Conservation (phyloP, 2,329 filamentous ascomycete genomes). For the Rutstroemia sp. region DNA sequence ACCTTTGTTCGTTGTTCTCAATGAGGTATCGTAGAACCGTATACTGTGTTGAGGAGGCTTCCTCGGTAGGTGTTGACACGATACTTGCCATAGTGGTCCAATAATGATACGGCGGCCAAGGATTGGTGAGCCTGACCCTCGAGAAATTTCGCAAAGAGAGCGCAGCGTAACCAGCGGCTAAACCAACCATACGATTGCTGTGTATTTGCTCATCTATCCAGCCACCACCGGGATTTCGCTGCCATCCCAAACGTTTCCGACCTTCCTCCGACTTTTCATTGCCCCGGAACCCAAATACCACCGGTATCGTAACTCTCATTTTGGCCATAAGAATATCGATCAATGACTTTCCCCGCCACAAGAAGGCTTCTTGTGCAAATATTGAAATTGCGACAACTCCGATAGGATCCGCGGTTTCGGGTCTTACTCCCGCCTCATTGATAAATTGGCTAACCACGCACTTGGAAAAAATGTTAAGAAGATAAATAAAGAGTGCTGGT, state of each 20-base stretch:
- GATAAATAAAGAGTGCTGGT: slow-evolving; percentile 63
- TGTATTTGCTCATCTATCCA: slow-evolving; percentile 68
- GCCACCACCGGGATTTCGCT: slow-evolving; percentile 34
- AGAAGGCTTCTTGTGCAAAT: slow-evolving; percentile 61
- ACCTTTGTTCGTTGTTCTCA: slow-evolving; percentile 63
- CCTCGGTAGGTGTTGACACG: slow-evolving; percentile 60
- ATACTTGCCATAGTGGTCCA: slow-evolving; percentile 75
- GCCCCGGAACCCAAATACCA: slow-evolving; percentile 77
- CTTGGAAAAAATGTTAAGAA: slow-evolving; percentile 72
- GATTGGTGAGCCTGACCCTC: slow-evolving; percentile 58
- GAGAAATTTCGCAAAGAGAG: slow-evolving; percentile 78
- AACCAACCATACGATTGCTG: slow-evolving; percentile 72
- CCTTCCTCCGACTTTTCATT: slow-evolving; percentile 66
- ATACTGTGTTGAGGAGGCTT: slow-evolving; percentile 67
- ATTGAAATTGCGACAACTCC: slow-evolving; percentile 70
- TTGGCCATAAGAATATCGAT: slow-evolving; percentile 86
- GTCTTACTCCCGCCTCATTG: slow-evolving; percentile 56
- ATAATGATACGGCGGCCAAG: slow-evolving; percentile 71
- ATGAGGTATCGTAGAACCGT: slow-evolving; percentile 66
- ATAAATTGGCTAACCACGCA: slow-evolving; percentile 62
- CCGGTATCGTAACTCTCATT: slow-evolving; percentile 70
- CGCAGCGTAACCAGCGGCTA: slow-evolving; percentile 78
- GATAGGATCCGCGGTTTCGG: slow-evolving; percentile 65
- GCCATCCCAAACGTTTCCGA: slow-evolving; percentile 66
- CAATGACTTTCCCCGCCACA: slow-evolving; percentile 59